A percentile compares a stretch with the other conserved stretches of the same genome.
Conservation (phyloP, 2,329 filamentous ascomycete genomes). For the Hortaea sp. region DNA sequence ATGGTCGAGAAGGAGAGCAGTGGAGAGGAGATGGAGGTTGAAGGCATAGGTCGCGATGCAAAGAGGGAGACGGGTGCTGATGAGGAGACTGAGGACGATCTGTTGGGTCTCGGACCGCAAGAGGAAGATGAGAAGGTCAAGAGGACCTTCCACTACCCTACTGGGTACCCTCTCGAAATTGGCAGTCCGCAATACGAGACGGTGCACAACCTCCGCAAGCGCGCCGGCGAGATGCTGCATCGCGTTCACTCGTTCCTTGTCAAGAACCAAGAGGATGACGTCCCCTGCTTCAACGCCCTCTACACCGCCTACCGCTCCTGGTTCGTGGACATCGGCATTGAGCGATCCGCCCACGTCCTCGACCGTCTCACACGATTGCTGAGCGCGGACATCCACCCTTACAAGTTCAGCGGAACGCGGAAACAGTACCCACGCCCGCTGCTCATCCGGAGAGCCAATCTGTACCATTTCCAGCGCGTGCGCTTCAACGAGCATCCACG, state of each 20-base stretch:
- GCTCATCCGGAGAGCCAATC: conserved; percentile 84
- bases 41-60: conserved; percentile 4
- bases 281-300: conserved; percentile 84
- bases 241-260: conserved; percentile 76
- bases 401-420: conserved; percentile 85
- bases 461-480: conserved; percentile 88
- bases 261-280: conserved; percentile 83
- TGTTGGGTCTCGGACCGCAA: conserved; percentile 45
- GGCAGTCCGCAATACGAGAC: conserved; percentile 57
- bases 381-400: conserved; percentile 76
- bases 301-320: conserved; percentile 90
- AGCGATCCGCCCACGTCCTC: conserved; percentile 84
- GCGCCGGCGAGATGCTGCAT: conserved; percentile 70
- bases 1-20: conserved; percentile 46
- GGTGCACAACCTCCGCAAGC: conserved; percentile 72
- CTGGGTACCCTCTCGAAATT: conserved; percentile 68
- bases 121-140: conserved; percentile 69
- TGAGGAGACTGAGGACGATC: conserved; percentile 38
- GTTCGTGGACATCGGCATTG: conserved; percentile 96
- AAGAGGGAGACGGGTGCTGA: conserved; percentile 25
- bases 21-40: conserved; percentile 15
- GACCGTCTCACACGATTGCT: conserved; percentile 80
- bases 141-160: conserved; percentile 78
- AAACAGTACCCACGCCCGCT: conserved; percentile 89
- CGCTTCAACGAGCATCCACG: conserved; percentile 86